phyloP scores from a whole-genome alignment of 1,139 yeast genomes.

The Torulaspora pretoriensis region DNA sequence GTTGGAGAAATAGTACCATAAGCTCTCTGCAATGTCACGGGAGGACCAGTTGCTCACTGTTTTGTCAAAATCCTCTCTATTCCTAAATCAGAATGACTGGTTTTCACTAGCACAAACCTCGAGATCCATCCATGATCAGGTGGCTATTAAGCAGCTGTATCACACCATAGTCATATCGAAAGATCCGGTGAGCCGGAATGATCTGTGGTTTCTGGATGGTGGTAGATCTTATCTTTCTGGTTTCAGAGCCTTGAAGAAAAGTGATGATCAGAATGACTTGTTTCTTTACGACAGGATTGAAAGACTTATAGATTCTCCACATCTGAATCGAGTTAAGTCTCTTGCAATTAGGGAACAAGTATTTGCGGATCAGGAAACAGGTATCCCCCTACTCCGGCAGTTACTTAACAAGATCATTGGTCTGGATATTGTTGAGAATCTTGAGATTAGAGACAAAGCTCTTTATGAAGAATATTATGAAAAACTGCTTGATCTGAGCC shows the following conservation, averaged over 20 bases:
- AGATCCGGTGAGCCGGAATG: slow-evolving; percentile 30
- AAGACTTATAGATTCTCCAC: slow-evolving; percentile 24
- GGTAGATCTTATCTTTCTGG: slow-evolving; percentile 36
- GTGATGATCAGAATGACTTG: slow-evolving; percentile 37
- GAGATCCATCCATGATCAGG: slow-evolving; percentile 12
- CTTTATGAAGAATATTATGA: slow-evolving; percentile 15
- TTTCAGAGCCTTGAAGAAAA: slow-evolving; percentile 24
- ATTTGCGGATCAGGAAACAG: slow-evolving; percentile 26
- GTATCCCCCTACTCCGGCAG: slow-evolving; percentile 17
- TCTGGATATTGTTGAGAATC: slow-evolving; percentile 16
- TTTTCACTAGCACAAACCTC: slow-evolving; percentile 21
- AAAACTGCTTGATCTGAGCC: slow-evolving; percentile 12
- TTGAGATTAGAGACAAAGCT: slow-evolving; percentile 23
- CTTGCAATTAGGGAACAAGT: slow-evolving; percentile 24
- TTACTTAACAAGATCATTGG: slow-evolving; percentile 20
- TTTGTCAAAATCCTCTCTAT: slow-evolving; percentile 5
- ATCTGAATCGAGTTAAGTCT: slow-evolving; percentile 15
- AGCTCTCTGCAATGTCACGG: background rate
- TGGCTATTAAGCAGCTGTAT: slow-evolving; percentile 29
- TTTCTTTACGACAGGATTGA: slow-evolving; percentile 34
- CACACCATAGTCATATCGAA: slow-evolving; percentile 29
- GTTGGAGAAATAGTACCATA: background rate
- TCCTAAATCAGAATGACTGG: slow-evolving; percentile 34
- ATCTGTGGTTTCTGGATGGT: slow-evolving; percentile 34
- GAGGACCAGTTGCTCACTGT: slow-evolving; percentile 5